Base-by-base conservation (phyloP, 2,329 filamentous ascomycete species). In the Ophiocordyceps camponoti-floridani region DNA sequence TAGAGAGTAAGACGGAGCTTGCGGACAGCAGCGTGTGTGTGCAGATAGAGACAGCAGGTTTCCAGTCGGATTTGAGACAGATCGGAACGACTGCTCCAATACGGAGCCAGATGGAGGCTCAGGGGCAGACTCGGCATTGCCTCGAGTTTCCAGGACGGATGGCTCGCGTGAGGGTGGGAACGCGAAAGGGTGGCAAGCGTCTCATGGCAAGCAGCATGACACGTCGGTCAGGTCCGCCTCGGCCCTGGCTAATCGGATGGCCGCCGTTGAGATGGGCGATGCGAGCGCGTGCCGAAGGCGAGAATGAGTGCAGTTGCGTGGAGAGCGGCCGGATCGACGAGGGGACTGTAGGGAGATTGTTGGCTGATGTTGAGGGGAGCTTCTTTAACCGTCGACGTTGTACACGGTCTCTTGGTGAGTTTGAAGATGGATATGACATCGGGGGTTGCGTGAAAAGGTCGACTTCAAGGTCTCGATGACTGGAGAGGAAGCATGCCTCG, bases 41-140 rank as follows among this genome's bases (percentile, higher is more conserved):
- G 33, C 9, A 38, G n/a, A 38, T 12, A 18, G 18, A 12, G 11
- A 14, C 42, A 46, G 38, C 45, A 46, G 45, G 42, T 44, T 46
- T 38, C 18, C 10, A 19, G 38, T 18, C 30, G 31, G 37, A 44
- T 42, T 38, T 16, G 26, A 41, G 41, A 41, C 41, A 23, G 41
- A 33, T 41, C 38, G 38, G 38, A 42, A 37, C 8, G 4, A n/a
- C 16, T 41, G 16, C 30, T 31, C 26, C 45, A 38, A 40, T 43
- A 38, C 28, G 38, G 33, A 23, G 28, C 16, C 40, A n/a, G 19
- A 30, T 16, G 35, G n/a, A 30, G 19, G 31, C 27, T 45, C 31
- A 37, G 40, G 19, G 33, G 44, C 13, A 30, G 30, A 14, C 13
- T 14, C 37, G 38, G 41, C 44, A 43, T 42, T 14, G 23, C 10